Percentiles rank a stretch among this genome's conserved stretches.
phyloP scores from a whole-genome alignment of 2,329 filamentous ascomycete genomes.

The Trichoderma hamatum region DNA sequence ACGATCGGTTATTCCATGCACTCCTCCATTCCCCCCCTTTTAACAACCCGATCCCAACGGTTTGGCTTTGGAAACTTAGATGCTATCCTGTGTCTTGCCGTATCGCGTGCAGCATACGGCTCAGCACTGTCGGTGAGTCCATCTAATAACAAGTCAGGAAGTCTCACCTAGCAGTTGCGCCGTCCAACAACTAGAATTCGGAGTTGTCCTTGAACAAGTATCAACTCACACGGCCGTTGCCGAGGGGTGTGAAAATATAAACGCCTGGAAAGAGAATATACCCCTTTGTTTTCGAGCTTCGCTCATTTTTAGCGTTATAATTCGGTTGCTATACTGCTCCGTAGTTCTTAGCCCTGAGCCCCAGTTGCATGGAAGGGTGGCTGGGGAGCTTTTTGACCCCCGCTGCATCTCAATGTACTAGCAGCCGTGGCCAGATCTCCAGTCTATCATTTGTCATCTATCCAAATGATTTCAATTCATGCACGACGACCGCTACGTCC shows the following conservation, averaged over 20 bases:
- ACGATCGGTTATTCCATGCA: constrained; percentile 10
- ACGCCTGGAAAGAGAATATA: neutral
- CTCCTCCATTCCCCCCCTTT: constrained; percentile 16
- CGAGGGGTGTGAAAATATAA: constrained; percentile 1
- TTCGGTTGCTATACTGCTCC: neutral
- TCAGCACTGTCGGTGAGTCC: neutral
- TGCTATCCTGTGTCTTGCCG: neutral
- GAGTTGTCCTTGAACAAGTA: constrained; percentile 7
- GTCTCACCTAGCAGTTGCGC: neutral
- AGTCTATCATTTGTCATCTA: constrained; percentile 9
- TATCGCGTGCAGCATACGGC: neutral
- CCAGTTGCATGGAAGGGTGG: neutral
- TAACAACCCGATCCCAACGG: neutral
- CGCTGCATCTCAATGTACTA: constrained; percentile 3
- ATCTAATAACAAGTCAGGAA: constrained; percentile 5
- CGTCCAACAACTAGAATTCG: constrained; percentile 11
- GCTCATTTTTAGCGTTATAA: constrained; percentile 6
- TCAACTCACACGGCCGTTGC: constrained; percentile 18
- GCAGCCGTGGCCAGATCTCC: constrained; percentile 10
- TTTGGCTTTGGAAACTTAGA: neutral
- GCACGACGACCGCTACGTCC: neutral
- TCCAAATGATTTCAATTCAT: neutral
- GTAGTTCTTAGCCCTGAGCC: neutral
- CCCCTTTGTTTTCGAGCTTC: constrained; percentile 10
- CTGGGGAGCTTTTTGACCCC: neutral